Percentiles rank a stretch among this genome's conserved stretches.
These are phyloP conservation scores for Candida hispaniensis DNA, from an alignment of 805 yeast genomes.

Conservation along the genomic window DNA sequence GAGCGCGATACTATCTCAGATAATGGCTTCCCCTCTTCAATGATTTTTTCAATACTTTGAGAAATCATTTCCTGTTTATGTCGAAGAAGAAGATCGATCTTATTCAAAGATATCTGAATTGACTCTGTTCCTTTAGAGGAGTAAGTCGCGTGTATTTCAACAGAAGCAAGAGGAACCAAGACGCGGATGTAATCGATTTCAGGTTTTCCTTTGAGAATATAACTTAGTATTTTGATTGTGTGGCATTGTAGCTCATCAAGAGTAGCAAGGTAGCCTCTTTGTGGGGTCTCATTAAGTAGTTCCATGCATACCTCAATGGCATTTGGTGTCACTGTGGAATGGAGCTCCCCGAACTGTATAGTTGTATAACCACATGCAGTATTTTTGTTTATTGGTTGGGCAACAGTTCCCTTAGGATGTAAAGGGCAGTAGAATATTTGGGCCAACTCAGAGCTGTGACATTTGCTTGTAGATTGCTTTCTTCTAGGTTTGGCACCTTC, in stretches of 20 bases:
- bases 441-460: no score
- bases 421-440: no score
- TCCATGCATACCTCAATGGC: conserved; percentile 34
- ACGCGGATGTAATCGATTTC: conserved; percentile 38
- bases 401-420: no score
- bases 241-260: conserved; percentile 59
- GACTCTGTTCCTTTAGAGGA: conserved; percentile 15
- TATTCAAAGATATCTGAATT: conserved; percentile 18
- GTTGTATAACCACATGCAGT: conserved; percentile 47
- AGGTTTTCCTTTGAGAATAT: conserved; percentile 28
- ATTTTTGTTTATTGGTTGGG: no score
- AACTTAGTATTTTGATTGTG: conserved; percentile 34
- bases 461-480: no score
- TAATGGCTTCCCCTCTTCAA: conserved; percentile 17
- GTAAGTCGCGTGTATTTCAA: conserved; percentile 22
- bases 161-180: conserved; percentile 36
- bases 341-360: conserved; percentile 43
- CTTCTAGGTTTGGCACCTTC: no score
- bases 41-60: conserved; percentile 18
- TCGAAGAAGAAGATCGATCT: conserved; percentile 19
- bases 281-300: conserved; percentile 30
- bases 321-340: conserved; percentile 38
- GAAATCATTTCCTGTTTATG: conserved; percentile 14
- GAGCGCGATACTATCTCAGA: no score
- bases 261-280: conserved; percentile 36